A percentile compares a stretch with the other conserved stretches of the same genome.
These are phyloP conservation scores for Tolypocladium tundrense DNA, from an alignment of 2,329 filamentous ascomycete genomes.

Conservation along the genomic window DNA sequence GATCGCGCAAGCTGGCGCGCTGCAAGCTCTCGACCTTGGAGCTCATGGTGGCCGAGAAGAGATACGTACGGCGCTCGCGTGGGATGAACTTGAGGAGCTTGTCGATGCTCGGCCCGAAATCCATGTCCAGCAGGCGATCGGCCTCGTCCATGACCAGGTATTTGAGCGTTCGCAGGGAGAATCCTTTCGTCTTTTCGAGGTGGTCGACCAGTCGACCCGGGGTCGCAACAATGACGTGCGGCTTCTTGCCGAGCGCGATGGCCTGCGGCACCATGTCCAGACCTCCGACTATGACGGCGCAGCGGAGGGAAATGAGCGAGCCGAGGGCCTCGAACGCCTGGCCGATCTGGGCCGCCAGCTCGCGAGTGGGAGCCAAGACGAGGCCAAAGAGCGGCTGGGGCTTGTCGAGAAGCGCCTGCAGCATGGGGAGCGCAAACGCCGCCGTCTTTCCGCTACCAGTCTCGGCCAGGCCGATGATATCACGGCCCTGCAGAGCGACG, in stretches of 20 bases:
- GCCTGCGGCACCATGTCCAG: slow-evolving; percentile 92
- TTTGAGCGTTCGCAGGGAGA: slow-evolving; percentile 70
- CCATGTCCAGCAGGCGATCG: slow-evolving; percentile 82
- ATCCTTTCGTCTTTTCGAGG: slow-evolving; percentile 92
- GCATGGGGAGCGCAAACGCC: slow-evolving; percentile 84
- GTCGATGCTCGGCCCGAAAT: slow-evolving; percentile 86
- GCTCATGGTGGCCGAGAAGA: slow-evolving; percentile 92
- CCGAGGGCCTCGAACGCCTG: slow-evolving; percentile 82
- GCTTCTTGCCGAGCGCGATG: slow-evolving; percentile 89
- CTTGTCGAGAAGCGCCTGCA: slow-evolving; percentile 82
- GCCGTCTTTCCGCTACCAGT: slow-evolving; percentile 95
- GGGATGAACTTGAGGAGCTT: slow-evolving; percentile 88
- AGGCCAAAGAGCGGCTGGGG: slow-evolving; percentile 81
- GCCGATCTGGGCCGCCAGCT: slow-evolving; percentile 85
- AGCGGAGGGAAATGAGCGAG: slow-evolving; percentile 76
- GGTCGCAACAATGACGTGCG: slow-evolving; percentile 87
- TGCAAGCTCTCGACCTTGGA: slow-evolving; percentile 90
- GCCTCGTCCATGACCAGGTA: slow-evolving; percentile 95
- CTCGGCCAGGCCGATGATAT: slow-evolving; percentile 89
- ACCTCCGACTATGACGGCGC: slow-evolving; percentile 79
- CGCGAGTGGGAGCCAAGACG: slow-evolving; percentile 83
- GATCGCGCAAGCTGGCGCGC: slow-evolving; percentile 76
- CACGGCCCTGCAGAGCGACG: slow-evolving; percentile 64
- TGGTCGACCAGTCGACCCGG: slow-evolving; percentile 86
- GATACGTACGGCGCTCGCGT: slow-evolving; percentile 65